Conservation (phyloP, 257 asterid genomes). For the Solanum pinnatisectum region DNA sequence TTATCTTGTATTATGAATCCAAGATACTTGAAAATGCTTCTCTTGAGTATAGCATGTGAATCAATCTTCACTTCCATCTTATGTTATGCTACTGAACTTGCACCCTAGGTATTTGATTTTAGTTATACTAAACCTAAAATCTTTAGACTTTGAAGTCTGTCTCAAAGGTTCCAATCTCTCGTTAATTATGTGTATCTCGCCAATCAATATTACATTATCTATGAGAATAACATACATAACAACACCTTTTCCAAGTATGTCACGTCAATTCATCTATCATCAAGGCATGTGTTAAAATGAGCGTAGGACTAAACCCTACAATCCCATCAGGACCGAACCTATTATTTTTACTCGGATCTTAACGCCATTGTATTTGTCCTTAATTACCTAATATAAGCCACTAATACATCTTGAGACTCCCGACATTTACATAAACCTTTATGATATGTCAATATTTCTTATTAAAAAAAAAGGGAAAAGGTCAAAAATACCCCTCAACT, state of each 20-base stretch:
- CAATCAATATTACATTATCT: too few species aligned
- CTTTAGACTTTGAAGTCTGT: neutral
- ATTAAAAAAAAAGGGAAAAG: too few species aligned
- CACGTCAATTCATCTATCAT: neutral
- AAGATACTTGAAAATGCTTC: too few species aligned
- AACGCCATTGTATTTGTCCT: neutral
- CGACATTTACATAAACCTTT: too few species aligned
- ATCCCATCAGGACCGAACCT: neutral
- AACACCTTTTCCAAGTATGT: too few species aligned
- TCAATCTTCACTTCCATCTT: neutral
- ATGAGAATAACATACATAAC: rapidly evolving
- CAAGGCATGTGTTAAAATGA: rapidly evolving
- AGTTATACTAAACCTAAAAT: neutral
- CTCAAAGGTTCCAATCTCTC: neutral
- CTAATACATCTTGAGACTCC: too few species aligned
- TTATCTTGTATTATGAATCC: too few species aligned
- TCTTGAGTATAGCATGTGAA: neutral
- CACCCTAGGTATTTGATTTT: neutral
- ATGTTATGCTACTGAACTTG: neutral
- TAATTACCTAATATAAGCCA: neutral
- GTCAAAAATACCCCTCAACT: too few species aligned
- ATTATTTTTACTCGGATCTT: neutral
- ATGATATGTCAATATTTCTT: too few species aligned
- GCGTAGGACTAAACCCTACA: neutral
- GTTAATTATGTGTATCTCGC: neutral